phyloP scores from a whole-genome alignment of 208 protist genomes.

The Polymyxa betae region DNA sequence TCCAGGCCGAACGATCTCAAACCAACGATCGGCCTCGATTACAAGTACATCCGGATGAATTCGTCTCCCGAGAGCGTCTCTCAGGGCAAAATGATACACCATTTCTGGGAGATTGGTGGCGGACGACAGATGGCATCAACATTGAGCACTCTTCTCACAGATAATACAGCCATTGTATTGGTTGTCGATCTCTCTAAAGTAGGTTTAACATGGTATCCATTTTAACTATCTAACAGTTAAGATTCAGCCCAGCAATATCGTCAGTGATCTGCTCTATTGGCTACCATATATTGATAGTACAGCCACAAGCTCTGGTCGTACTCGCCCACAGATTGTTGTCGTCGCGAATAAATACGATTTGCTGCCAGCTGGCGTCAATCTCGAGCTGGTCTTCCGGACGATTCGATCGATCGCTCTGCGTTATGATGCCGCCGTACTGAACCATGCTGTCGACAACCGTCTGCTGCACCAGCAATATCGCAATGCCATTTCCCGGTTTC shows the following conservation, averaged over 20 bases:
- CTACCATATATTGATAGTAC: background rate
- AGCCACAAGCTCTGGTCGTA: background rate
- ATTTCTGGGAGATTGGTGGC: conserved; percentile 50
- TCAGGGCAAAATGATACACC: background rate
- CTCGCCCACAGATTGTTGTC: background rate
- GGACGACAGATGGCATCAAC: background rate
- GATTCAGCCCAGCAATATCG: background rate
- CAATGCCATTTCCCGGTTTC: background rate
- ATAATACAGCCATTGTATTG: background rate
- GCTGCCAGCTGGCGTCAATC: background rate
- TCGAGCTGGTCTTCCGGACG: background rate
- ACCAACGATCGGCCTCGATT: conserved; percentile 37
- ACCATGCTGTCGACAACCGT: background rate
- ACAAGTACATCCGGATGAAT: background rate
- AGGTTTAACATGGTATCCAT: background rate
- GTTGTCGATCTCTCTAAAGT: conserved; percentile 16
- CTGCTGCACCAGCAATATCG: background rate
- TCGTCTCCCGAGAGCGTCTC: background rate
- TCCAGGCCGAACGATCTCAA: background rate
- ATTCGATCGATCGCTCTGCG: background rate
- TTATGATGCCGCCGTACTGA: background rate
- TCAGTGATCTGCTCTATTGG: conserved; percentile 1
- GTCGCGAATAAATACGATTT: conserved; percentile 35
- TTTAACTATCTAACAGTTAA: too few species aligned
- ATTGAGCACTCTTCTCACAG: background rate